Base-by-base conservation (phyloP, 768 basidiomycete genomes). In the Tylopilus rubrobrunneus region DNA sequence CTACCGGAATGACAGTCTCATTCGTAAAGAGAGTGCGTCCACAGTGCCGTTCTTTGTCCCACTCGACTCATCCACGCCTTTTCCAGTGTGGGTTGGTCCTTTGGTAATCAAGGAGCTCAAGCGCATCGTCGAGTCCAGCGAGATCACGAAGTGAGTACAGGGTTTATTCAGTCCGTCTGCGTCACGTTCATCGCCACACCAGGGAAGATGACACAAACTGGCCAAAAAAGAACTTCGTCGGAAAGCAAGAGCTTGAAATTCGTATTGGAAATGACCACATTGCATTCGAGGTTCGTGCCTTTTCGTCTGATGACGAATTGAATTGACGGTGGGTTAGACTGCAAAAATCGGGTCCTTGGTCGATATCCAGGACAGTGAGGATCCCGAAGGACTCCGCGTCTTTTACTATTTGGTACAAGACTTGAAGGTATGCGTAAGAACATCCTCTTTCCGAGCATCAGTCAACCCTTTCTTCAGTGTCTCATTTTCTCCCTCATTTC, bases 321-420 rank as follows among this genome's bases (percentile, higher is more conserved):
- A 45, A 41, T 15, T 57, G 12, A 51, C 34, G 1, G 2, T 45
- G n/a, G 23, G 52, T 14, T 56, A 98, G 96, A 98, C 97, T 5
- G 93, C 96, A 34, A 99, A 99, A 78, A 96, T 99, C 42, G 97
- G 97, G 21, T 90, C 94, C 10, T 73, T 99, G 39, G 93, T 96
- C 43, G 97, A 99, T 62, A 96, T 98, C 45, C 90, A 94, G 62
- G 94, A 97, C 67, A 94, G 91, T 49, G 89, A 96, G 66, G 97
- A 99, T 65, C 95, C 97, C 0, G 97, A 99, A 65, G 97, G 97
- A 2, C 81, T 99, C 36, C 85, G 96, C 12, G 94, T 98, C 50
- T 98, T 98, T 72, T 99, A 99, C 73, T 99, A 98, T 69, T 82
- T 99, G 27, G 92, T 99, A 5, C 97, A 99, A 72, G 97, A 99